Base-by-base conservation (phyloP, 2,329 filamentous ascomycete species). In the Cladosporium sp. region DNA sequence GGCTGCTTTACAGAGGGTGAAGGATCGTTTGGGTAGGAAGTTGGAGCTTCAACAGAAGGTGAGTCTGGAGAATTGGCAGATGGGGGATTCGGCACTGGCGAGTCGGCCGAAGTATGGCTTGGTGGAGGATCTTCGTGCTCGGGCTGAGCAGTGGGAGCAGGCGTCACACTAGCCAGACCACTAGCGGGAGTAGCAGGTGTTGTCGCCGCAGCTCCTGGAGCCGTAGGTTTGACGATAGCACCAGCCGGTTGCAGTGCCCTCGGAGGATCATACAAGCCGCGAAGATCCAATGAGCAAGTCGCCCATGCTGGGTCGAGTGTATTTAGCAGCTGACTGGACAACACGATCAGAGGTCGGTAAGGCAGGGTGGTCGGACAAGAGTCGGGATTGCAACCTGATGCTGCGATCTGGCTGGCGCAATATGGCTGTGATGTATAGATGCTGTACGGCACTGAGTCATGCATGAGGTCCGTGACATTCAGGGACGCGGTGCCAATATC, bases 361-460 rank as follows among this genome's bases (percentile, higher is more conserved):
- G 50, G 36, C 25, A 40, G 12, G 3, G 36, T 40, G 12, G 50
- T 52, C 4, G 36, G 50, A 19, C 36, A 52, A 5, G 19, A 30
- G 14, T 38, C 25, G 9, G 34, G 15, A 5, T 52, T 17, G 20
- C 51, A 54, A 7, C 19, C 51, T 4, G 36, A 11, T 12, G 11
- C 14, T 8, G 28, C 5, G 14, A 42, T 47, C 7, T 49, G 8
- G 14, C n/a, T 49, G 3, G 52, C 52, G 12, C 40, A 56, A 3
- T 22, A 45, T 17, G 52, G 40, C 40, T 56, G 52, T 4, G 39
- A 47, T 9, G 39, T 47, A 20, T 56, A 56, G 40, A 56, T 56
- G 25, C 25, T 36, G 40, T 47, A 56, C 12, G 52, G 52, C 5
- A 56, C 40, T 11, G 39, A 11, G 7, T 45, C 25, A 5, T 56